Base-by-base conservation (phyloP, 768 basidiomycete species). In the Phanerochaete sordida region DNA sequence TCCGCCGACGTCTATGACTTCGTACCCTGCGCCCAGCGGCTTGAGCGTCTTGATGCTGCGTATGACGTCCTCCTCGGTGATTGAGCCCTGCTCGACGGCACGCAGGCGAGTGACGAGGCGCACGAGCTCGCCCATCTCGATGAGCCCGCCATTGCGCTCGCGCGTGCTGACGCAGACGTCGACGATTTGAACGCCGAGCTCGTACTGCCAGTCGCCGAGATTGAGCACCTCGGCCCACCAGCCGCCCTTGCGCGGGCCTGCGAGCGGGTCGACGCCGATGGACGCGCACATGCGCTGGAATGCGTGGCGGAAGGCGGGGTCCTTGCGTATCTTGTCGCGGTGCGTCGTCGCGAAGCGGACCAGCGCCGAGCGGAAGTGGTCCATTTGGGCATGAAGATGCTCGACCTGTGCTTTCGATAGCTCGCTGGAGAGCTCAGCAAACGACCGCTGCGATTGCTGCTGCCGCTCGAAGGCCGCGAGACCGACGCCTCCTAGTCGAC, bases 281-380 rank as follows among this genome's bases (percentile, higher is more conserved):
- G 89, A 87, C 1, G 90, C 83, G 70, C 97, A 99, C 93, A 99
- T 97, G 60, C 92, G 89, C 65, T 95, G 92, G 74, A 98, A 98
- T 21, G 86, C 89, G 79, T 89, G 90, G 3, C 97, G 83, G 72
- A 99, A 95, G 2, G 82, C 80, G 1, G 96, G 93, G 65, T 96
- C 90, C 53, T 79, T 78, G 59, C 85, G 84, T 69, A 99, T 98
- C 58, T 88, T 84, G 45, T 88, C 84, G 52, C 93, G 87, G 72
- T 98, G 95, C 9, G 85, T 85, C 26, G 83, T 75, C 1, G 95
- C 93, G 67, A 98, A 99, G 59, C 81, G 81, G 2, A 83, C 74
- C 51, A 98, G 84, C 0, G 92, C 85, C 2, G 85, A 77, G 66
- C 91, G 91, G 75, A 98, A 97, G 52, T 91, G 87, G 57, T 82